Evolutionary conservation across 495 filamentous ascomycete genomes (phyloP).

Genomic region (Annulohypoxylon moriforme): DNA sequence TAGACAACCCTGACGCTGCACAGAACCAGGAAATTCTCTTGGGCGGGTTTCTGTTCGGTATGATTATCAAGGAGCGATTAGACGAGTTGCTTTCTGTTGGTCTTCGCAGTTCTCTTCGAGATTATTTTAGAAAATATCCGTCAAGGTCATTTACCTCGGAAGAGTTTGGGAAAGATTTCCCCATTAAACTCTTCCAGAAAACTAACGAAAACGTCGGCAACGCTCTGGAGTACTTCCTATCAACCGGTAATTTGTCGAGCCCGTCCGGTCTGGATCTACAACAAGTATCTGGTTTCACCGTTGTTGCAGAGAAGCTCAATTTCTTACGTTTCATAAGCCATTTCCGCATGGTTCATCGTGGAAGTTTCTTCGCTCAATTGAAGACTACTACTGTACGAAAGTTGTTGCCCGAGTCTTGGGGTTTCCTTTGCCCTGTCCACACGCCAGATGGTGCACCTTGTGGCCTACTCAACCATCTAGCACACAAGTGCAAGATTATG

Average conservation of each 20-base stretch:
- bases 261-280: constrained; percentile 93
- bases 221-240: constrained; percentile 91
- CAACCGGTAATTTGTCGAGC: constrained; percentile 92
- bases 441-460: constrained; percentile 96
- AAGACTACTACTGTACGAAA: constrained; percentile 98
- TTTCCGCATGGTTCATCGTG: constrained; percentile 98
- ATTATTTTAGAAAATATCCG: constrained; percentile 75
- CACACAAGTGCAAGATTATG: constrained; percentile 92
- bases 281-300: constrained; percentile 92
- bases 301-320: constrained; percentile 98
- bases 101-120: constrained; percentile 68
- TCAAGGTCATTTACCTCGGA: constrained; percentile 73
- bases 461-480: constrained; percentile 92
- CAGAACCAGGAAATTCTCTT: constrained; percentile 94
- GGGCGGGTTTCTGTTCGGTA: constrained; percentile 91
- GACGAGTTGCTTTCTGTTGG: constrained; percentile 83
- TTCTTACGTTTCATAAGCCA: constrained; percentile 99
- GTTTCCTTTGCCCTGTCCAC: constrained; percentile 95
- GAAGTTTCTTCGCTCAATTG: constrained; percentile 96
- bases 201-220: constrained; percentile 90
- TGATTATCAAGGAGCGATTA: constrained; percentile 93
- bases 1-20: constrained; percentile 95
- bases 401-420: constrained; percentile 96
- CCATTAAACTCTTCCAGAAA: constrained; percentile 76
- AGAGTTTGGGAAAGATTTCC: constrained; percentile 81